phyloP scores from a whole-genome alignment of 768 basidiomycete species.

The Suillus decipiens region DNA sequence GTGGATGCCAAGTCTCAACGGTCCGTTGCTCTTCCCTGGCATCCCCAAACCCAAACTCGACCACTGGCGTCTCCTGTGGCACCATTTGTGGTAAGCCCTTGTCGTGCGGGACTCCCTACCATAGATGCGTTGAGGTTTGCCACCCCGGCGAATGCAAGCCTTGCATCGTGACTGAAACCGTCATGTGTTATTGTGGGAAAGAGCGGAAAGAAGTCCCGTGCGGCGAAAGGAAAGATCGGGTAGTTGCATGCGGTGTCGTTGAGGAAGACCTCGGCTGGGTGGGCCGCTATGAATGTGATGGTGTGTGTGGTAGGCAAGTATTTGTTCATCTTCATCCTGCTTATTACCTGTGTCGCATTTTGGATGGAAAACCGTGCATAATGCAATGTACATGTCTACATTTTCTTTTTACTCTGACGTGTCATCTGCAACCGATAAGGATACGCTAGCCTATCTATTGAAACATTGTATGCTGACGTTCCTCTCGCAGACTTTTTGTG shows the following conservation, averaged over 20 bases:
- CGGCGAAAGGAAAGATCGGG: slow-evolving; percentile 56
- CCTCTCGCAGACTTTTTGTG: slow-evolving; percentile 54
- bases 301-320: neutral
- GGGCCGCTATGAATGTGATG: slow-evolving; percentile 34
- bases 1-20: slow-evolving; percentile 59
- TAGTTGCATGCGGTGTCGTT: slow-evolving; percentile 33
- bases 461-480: neutral
- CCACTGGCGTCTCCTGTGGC: slow-evolving; percentile 36
- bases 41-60: neutral
- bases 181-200: slow-evolving; percentile 82
- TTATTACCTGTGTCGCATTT: slow-evolving; percentile 20
- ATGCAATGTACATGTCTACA: neutral
- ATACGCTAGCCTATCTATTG: neutral
- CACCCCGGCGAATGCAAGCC: slow-evolving; percentile 75
- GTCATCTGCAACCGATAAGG: neutral
- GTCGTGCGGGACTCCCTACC: slow-evolving; percentile 64
- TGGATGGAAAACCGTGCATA: slow-evolving; percentile 39
- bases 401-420: neutral
- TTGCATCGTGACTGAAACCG: slow-evolving; percentile 57
- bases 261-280: slow-evolving; percentile 61
- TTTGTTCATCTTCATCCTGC: neutral
- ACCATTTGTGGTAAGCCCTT: slow-evolving; percentile 45
- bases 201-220: slow-evolving; percentile 61
- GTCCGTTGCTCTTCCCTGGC: slow-evolving; percentile 52
- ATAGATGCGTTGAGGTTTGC: slow-evolving; percentile 67